Base-by-base conservation (phyloP, 495 filamentous ascomycete genomes). In the Daldinia loculata region DNA sequence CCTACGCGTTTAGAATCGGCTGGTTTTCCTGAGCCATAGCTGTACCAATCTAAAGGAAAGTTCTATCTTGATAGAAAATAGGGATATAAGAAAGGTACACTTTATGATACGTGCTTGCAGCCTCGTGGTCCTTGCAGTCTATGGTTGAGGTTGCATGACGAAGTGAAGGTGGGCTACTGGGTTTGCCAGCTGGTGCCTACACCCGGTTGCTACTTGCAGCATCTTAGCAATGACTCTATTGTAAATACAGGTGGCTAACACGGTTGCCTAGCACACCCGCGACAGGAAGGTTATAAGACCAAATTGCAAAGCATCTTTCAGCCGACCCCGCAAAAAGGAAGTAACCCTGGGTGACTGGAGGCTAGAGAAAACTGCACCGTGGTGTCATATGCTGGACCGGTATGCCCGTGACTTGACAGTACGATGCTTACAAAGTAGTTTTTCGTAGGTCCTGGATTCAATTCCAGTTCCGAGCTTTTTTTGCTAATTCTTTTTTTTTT, bases 271-370 rank as follows among this genome's bases (percentile, higher is more conserved):
- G 19, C 0, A 15, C 17, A 22, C 41, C 17, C 6, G 41, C 48
- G 48, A 52, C 8, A 52, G 48, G 26, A 52, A 52, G 48, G 48
- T 52, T 52, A 52, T 52, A 52, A 52, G 48, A 19, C 19, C 4
- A 14, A 51, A 36, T n/a, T 15, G 19, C 32, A 62, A 26, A 17
- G 19, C 48, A 52, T 14, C n/a, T 52, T 45, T 22, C 41, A 50
- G 56, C 56, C 36, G 56, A 58, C 56, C 56, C 58, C 58, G 52
- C 27, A 39, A 39, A 39, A 58, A 39, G 56, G 56, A 58, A 36
- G 48, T 30, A 48, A 29, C 48, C 38, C 58, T 61, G 39, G 58
- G 58, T 61, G 58, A 61, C 58, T 32, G 22, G 58, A 61, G 58
- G 58, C 39, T 50, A 61, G 58, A 61, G 41, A 48, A 61, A 61